phyloP scores from a whole-genome alignment of 2,329 filamentous ascomycete genomes.

The Trichoderma breve region DNA sequence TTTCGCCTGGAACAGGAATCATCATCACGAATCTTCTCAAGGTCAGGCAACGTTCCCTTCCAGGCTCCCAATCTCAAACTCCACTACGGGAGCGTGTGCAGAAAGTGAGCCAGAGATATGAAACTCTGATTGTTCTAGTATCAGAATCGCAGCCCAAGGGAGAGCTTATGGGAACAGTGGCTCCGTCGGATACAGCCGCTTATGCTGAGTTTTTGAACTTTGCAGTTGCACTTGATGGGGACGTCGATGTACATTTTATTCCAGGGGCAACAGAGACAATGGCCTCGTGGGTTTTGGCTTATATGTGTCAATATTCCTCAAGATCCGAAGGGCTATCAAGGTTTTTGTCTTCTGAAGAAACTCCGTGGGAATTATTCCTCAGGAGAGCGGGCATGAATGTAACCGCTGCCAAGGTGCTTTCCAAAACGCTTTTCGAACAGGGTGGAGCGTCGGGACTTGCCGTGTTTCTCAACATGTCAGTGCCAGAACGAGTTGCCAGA shows the following conservation, averaged over 20 bases:
- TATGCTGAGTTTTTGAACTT: constrained; percentile 54
- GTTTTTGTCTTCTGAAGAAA: constrained; percentile 40
- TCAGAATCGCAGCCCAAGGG: constrained; percentile 49
- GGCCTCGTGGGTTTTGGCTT: constrained; percentile 53
- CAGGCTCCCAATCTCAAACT: constrained; percentile 42
- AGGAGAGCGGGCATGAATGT: constrained; percentile 38
- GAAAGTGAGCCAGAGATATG: constrained; percentile 58
- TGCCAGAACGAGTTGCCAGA: constrained; percentile 26
- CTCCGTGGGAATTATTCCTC: constrained; percentile 40
- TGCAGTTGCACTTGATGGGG: constrained; percentile 39
- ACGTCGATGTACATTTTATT: constrained; percentile 44
- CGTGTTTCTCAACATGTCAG: constrained; percentile 33
- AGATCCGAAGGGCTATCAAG: constrained; percentile 31
- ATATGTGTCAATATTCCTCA: constrained; percentile 47
- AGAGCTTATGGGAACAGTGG: constrained; percentile 41
- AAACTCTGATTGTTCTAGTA: constrained; percentile 65
- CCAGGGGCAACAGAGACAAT: constrained; percentile 50
- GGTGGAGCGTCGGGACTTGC: constrained; percentile 31
- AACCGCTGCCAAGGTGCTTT: constrained; percentile 36
- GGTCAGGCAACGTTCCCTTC: constrained; percentile 68
- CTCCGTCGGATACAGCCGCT: constrained; percentile 41
- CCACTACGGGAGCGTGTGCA: constrained; percentile 56
- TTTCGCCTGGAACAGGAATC: constrained; percentile 68
- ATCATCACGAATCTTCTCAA: constrained; percentile 70
- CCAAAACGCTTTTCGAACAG: constrained; percentile 28